Conservation (phyloP, 495 filamentous ascomycete genomes). For the Neurospora discreta region DNA sequence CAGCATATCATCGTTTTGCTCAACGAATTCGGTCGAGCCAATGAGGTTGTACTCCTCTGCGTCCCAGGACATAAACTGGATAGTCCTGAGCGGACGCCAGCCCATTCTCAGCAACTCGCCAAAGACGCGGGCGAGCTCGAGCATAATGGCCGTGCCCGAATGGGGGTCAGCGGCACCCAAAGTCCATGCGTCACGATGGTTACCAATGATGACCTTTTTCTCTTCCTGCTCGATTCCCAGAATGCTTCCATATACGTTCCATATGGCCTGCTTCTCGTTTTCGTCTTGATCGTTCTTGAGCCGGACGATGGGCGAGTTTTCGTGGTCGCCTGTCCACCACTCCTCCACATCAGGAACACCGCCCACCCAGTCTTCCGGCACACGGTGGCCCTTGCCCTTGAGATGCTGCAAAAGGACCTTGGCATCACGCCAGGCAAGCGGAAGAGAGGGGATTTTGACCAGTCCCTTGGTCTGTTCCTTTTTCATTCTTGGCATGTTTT, state of each 20-base stretch:
- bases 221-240: slow-evolving; percentile 68
- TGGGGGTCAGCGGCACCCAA: slow-evolving; percentile 79
- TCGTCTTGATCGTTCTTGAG: slow-evolving; percentile 88
- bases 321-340: slow-evolving; percentile 72
- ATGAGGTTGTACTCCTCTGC: slow-evolving; percentile 87
- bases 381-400: slow-evolving; percentile 60
- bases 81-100: slow-evolving; percentile 86
- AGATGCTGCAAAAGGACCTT: slow-evolving; percentile 65
- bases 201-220: slow-evolving; percentile 84
- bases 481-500: slow-evolving; percentile 50
- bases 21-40: slow-evolving; percentile 90
- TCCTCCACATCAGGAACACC: slow-evolving; percentile 58
- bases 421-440: slow-evolving; percentile 81
- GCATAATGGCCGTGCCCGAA: slow-evolving; percentile 80
- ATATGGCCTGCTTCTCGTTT: slow-evolving; percentile 68
- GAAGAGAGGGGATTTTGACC: slow-evolving; percentile 75
- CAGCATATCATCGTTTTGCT: slow-evolving; percentile 74
- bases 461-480: slow-evolving; percentile 63
- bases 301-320: slow-evolving; percentile 61
- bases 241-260: slow-evolving; percentile 80
- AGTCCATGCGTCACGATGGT: slow-evolving; percentile 89
- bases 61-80: slow-evolving; percentile 95
- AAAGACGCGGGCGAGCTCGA: slow-evolving; percentile 78
- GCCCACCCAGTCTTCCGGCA: slow-evolving; percentile 65
- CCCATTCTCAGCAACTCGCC: slow-evolving; percentile 61